These are phyloP conservation scores for Mycena albidolilacea DNA, from an alignment of 768 basidiomycete genomes.

Conservation along the genomic window DNA sequence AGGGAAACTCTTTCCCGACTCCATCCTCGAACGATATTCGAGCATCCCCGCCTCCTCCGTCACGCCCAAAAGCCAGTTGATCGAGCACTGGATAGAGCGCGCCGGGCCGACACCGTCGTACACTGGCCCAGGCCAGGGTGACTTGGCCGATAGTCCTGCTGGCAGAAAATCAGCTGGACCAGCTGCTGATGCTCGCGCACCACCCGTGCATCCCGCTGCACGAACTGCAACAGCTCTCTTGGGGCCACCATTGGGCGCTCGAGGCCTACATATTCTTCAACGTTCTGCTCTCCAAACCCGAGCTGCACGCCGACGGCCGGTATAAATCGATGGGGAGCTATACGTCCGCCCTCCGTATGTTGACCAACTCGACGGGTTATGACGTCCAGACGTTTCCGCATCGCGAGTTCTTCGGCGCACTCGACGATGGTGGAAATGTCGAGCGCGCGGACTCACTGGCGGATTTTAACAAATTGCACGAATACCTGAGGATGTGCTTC, in stretches of 20 bases:
- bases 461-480: constrained; percentile 44
- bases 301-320: constrained; percentile 44
- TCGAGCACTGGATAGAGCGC: constrained; percentile 52
- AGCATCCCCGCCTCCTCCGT: constrained; percentile 42
- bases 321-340: constrained; percentile 46
- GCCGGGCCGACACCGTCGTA: constrained; percentile 36
- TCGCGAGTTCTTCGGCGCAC: constrained; percentile 44
- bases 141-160: constrained; percentile 54
- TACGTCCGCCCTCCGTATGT: constrained; percentile 34
- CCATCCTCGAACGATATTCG: constrained; percentile 47
- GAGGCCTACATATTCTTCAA: constrained; percentile 56
- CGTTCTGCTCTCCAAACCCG: constrained; percentile 46
- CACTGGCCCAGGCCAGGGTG: constrained; percentile 41
- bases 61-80: constrained; percentile 46
- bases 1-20: constrained; percentile 50
- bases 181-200: constrained; percentile 54
- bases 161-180: constrained; percentile 49
- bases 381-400: constrained; percentile 53
- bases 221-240: constrained; percentile 46
- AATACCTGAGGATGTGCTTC: constrained; percentile 55
- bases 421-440: neutral
- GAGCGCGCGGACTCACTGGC: constrained; percentile 34
- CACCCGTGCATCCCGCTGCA: constrained; percentile 52
- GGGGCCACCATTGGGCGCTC: constrained; percentile 51
- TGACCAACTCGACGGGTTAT: constrained; percentile 44